These are phyloP conservation scores for Ramularia endophylla DNA, from an alignment of 2,329 filamentous ascomycete genomes.

Conservation along the genomic window DNA sequence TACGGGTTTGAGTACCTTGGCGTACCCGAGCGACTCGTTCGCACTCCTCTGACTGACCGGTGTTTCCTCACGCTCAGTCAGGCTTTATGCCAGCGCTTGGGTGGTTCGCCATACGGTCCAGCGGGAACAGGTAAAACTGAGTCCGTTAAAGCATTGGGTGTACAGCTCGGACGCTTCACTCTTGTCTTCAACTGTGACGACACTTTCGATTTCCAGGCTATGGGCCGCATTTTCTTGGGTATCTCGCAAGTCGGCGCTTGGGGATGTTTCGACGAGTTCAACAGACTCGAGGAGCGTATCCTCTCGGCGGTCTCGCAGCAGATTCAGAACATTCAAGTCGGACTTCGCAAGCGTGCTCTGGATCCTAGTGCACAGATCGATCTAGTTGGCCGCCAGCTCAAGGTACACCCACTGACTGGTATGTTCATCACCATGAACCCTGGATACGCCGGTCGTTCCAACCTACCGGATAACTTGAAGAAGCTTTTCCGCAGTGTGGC, in stretches of 20 bases:
- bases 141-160: conserved; percentile 94
- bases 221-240: conserved; percentile 98
- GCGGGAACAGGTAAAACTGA: conserved; percentile 99
- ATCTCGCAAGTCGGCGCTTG: conserved; percentile 98
- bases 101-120: conserved; percentile 94
- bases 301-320: conserved; percentile 97
- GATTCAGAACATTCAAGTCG: conserved; percentile 98
- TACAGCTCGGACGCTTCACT: conserved; percentile 95
- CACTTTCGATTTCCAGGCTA: conserved; percentile 99
- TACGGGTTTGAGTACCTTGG: conserved; percentile 99
- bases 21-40: conserved; percentile 90
- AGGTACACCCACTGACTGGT: conserved; percentile 86
- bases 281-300: conserved; percentile 95
- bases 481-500: conserved; percentile 98
- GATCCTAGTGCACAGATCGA: conserved; percentile 88
- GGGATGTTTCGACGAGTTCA: conserved; percentile 99
- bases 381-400: conserved; percentile 82
- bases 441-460: conserved; percentile 95
- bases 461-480: conserved; percentile 97
- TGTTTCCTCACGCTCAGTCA: conserved; percentile 98
- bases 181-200: conserved; percentile 99
- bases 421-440: conserved; percentile 99
- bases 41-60: conserved; percentile 93
- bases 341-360: conserved; percentile 75
- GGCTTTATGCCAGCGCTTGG: conserved; percentile 87